These are phyloP conservation scores for Bryoerythrophyllum caledonicum DNA, from an alignment of 225 moss, liverwort and hornwort genomes.

Conservation along the genomic window DNA sequence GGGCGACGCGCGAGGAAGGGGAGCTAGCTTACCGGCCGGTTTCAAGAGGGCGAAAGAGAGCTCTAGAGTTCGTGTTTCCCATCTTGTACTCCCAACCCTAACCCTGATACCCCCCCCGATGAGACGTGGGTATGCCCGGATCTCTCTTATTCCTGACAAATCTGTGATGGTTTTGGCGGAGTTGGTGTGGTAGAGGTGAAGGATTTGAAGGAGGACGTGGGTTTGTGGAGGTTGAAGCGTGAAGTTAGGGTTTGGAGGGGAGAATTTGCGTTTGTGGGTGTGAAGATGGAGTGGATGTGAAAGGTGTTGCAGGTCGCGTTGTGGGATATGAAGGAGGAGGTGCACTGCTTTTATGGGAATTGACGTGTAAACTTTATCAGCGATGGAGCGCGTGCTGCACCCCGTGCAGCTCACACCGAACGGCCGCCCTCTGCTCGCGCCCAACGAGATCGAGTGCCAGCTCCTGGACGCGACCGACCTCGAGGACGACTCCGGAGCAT, in stretches of 20 bases:
- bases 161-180: neutral
- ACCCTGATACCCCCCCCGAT: neutral
- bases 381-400: slow-evolving; percentile 44
- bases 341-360: too few species aligned
- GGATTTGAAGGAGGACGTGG: neutral
- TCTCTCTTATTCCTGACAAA: neutral
- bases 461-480: slow-evolving; percentile 73
- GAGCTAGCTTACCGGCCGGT: too few species aligned
- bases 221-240: too few species aligned
- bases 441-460: slow-evolving; percentile 79
- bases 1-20: too few species aligned
- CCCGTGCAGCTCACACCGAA: slow-evolving; percentile 61
- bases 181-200: neutral
- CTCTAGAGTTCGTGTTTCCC: too few species aligned
- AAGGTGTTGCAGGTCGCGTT: neutral
- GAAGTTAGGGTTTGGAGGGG: neutral
- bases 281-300: neutral
- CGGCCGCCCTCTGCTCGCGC: slow-evolving; percentile 59
- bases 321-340: too few species aligned
- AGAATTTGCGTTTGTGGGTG: neutral
- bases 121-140: neutral
- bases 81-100: slow-evolving; percentile 27
- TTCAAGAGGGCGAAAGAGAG: neutral
- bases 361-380: neutral
- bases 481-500: slow-evolving; percentile 61